phyloP scores from a whole-genome alignment of 305 asterid genomes.

The Ilex paraguariensis region DNA sequence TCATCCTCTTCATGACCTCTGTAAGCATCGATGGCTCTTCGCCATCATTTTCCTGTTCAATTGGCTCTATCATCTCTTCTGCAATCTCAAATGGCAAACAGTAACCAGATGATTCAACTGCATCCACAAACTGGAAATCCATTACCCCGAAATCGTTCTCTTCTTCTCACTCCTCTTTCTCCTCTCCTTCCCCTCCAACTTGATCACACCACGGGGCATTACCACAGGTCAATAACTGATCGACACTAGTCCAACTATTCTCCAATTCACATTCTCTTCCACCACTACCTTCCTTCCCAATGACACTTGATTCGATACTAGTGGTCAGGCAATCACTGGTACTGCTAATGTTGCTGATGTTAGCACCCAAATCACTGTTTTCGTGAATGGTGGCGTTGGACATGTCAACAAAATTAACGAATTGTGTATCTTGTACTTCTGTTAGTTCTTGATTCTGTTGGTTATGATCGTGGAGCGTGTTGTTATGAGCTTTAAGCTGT shows the following conservation, averaged over 20 bases:
- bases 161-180: background rate
- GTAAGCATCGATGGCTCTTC: constrained; percentile 5
- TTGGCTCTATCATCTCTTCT: constrained; percentile 9
- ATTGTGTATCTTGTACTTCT: background rate
- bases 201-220: too few relatives aligned
- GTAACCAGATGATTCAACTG: background rate
- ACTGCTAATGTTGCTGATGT: too few relatives aligned
- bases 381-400: too few relatives aligned
- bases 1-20: too few relatives aligned
- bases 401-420: background rate
- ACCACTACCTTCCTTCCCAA: too few relatives aligned
- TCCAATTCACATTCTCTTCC: background rate
- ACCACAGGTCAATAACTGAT: background rate
- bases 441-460: background rate
- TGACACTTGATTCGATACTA: background rate
- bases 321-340: background rate
- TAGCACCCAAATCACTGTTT: too few relatives aligned
- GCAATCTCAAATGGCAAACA: constrained; percentile 12
- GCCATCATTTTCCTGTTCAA: constrained; percentile 5
- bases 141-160: background rate
- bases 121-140: constrained; percentile 16
- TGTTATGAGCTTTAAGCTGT: constrained; percentile 10
- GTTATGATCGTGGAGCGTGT: background rate
- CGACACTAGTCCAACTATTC: background rate
- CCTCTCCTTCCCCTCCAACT: background rate